A percentile compares a stretch with the other conserved stretches of the same genome.
phyloP scores from a whole-genome alignment of 2,329 filamentous ascomycete genomes.

The Fusarium sororula region DNA sequence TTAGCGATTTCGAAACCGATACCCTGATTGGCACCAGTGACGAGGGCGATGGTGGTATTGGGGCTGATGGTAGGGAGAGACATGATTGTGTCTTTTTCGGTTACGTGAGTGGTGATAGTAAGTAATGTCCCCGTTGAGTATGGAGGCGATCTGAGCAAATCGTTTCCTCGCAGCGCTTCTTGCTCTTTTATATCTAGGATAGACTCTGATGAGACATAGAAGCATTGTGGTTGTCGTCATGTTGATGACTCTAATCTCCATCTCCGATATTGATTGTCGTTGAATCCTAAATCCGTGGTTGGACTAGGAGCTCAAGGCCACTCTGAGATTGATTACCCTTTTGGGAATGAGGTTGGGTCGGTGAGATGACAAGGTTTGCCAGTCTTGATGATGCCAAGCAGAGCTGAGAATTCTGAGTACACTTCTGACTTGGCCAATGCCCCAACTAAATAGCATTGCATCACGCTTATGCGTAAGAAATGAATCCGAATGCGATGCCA shows the following conservation, averaged over 20 bases:
- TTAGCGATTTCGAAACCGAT: conserved; percentile 20
- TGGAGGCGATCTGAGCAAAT: background rate
- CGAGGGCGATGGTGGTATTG: conserved; percentile 12
- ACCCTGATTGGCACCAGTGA: conserved; percentile 25
- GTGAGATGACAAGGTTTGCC: background rate
- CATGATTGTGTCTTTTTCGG: background rate
- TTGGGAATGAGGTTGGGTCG: background rate
- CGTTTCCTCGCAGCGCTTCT: background rate
- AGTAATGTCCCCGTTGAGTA: background rate
- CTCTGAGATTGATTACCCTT: conserved; percentile 30
- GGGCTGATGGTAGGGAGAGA: conserved; percentile 2
- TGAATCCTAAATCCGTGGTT: conserved; percentile 27
- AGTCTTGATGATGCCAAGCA: background rate
- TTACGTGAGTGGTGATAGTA: background rate
- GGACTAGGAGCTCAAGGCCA: conserved; percentile 16
- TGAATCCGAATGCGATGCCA: background rate
- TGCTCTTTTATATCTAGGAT: conserved; percentile 3
- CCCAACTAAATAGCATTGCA: background rate
- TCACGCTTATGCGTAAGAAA: background rate
- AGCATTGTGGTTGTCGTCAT: background rate
- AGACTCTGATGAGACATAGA: background rate
- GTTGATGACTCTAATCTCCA: background rate
- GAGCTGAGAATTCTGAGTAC: background rate
- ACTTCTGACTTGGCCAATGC: background rate
- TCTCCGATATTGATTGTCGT: conserved; percentile 1